These are phyloP conservation scores for Penicillium antarcticum DNA, from an alignment of 495 filamentous ascomycete genomes.

Conservation along the genomic window DNA sequence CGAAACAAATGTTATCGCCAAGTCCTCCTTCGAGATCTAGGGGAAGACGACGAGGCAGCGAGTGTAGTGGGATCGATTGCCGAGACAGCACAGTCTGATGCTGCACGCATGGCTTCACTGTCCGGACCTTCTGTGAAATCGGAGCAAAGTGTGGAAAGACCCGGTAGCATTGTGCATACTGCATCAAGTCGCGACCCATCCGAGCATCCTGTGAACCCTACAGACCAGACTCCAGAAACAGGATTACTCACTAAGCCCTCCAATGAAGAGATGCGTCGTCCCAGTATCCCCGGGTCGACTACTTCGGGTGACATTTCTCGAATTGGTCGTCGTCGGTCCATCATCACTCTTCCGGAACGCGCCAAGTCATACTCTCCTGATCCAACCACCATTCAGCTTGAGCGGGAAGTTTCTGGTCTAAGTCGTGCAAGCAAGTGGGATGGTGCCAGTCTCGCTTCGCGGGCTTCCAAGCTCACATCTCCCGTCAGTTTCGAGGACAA, in stretches of 20 bases:
- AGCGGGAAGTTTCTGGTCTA: constrained; percentile 39
- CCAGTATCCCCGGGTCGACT: constrained; percentile 34
- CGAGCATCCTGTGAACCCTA: constrained; percentile 3
- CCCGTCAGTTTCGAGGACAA: constrained; percentile 40
- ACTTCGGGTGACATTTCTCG: constrained; percentile 28
- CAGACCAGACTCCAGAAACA: constrained; percentile 9
- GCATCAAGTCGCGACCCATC: constrained; percentile 17
- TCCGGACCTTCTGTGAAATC: constrained; percentile 21
- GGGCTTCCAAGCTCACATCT: constrained; percentile 36
- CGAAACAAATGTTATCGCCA: constrained; percentile 86
- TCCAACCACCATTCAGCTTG: constrained; percentile 18
- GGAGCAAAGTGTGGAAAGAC: constrained; percentile 12
- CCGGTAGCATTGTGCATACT: constrained; percentile 18
- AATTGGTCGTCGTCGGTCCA: constrained; percentile 30
- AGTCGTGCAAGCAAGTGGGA: constrained; percentile 38
- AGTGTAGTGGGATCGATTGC: constrained; percentile 9
- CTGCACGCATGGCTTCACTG: constrained; percentile 14
- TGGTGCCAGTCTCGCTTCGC: constrained; percentile 35
- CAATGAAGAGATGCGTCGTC: constrained; percentile 29
- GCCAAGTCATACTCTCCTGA: constrained; percentile 27
- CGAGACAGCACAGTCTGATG: constrained; percentile 12
- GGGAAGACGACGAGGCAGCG: constrained; percentile 57
- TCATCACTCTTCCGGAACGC: constrained; percentile 24
- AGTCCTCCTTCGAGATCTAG: constrained; percentile 78
- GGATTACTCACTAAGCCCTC: constrained; percentile 19